phyloP scores from a whole-genome alignment of 352 stramenopile species.

The Globisporangium cylindrosporum region DNA sequence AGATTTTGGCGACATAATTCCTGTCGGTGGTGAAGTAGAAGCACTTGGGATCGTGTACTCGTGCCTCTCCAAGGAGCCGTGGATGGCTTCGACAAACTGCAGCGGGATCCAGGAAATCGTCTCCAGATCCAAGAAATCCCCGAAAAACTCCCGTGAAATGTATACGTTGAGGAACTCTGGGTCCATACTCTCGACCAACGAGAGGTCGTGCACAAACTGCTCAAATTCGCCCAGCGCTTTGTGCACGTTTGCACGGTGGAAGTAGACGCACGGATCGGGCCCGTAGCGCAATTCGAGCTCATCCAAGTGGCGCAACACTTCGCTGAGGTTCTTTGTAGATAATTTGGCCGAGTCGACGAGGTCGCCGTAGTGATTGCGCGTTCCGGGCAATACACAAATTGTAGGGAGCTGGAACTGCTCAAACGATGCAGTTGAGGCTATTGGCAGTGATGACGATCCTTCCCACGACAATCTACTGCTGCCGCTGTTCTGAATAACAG shows the following conservation, averaged over 20 bases:
- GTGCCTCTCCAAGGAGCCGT: conserved; percentile 32
- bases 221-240: conserved; percentile 43
- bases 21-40: not conserved
- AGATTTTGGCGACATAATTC: not conserved
- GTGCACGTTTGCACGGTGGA: conserved; percentile 51
- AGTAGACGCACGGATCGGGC: conserved; percentile 52
- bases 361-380: conserved; percentile 33
- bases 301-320: conserved; percentile 46
- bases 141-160: conserved; percentile 27
- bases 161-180: conserved; percentile 43
- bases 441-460: not conserved
- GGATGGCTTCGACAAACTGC: conserved; percentile 35
- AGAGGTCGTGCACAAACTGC: conserved; percentile 46
- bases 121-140: conserved; percentile 58
- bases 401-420: conserved; percentile 33
- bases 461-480: not conserved
- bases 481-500: conserved; percentile 19
- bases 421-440: conserved; percentile 5
- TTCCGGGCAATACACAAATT: conserved; percentile 43
- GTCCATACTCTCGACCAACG: conserved; percentile 46
- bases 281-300: conserved; percentile 59
- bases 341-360: conserved; percentile 47
- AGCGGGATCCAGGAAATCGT: conserved; percentile 59
- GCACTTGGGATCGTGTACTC: conserved; percentile 34
- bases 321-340: conserved; percentile 37